These are phyloP conservation scores for Chlamydomonas eustigma DNA, from an alignment of 139 green algal species.

Conservation along the genomic window DNA sequence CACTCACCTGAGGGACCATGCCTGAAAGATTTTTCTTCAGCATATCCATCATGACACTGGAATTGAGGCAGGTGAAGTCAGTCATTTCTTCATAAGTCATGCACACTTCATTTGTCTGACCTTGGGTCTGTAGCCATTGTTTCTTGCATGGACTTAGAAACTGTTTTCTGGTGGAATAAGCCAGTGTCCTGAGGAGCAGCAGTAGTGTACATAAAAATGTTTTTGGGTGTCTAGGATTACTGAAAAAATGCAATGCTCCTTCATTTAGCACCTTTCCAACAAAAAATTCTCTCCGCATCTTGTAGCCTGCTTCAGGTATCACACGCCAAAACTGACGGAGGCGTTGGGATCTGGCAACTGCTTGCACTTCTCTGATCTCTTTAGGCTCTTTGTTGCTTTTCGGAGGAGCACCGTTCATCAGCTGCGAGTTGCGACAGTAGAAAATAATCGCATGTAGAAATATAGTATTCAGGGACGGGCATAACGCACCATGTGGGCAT, in stretches of 20 bases:
- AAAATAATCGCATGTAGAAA: neutral
- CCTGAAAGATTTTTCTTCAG: constrained; percentile 80
- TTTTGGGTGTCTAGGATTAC: neutral
- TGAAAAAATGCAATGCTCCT: neutral
- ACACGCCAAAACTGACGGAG: constrained; percentile 39
- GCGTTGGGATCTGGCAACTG: constrained; percentile 46
- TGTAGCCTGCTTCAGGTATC: constrained; percentile 50
- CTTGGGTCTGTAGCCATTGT: constrained; percentile 86
- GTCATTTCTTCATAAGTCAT: too few relatives aligned
- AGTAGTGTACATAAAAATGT: constrained; percentile 15
- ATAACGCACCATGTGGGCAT: constrained; percentile 42
- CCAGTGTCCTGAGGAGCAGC: constrained; percentile 52
- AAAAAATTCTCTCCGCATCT: constrained; percentile 70
- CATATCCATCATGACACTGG: constrained; percentile 83
- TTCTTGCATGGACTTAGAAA: constrained; percentile 63
- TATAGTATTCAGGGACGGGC: neutral
- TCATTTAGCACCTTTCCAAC: constrained; percentile 56
- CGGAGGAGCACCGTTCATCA: constrained; percentile 10
- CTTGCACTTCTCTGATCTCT: constrained; percentile 63
- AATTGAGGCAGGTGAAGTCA: too few relatives aligned
- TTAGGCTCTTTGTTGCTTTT: constrained; percentile 42
- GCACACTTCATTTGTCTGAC: too few relatives aligned
- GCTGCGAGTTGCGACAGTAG: neutral
- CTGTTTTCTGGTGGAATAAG: constrained; percentile 57
- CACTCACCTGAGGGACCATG: constrained; percentile 69